Base-by-base conservation (phyloP, 441 rosid genomes). In the Hura crepitans region DNA sequence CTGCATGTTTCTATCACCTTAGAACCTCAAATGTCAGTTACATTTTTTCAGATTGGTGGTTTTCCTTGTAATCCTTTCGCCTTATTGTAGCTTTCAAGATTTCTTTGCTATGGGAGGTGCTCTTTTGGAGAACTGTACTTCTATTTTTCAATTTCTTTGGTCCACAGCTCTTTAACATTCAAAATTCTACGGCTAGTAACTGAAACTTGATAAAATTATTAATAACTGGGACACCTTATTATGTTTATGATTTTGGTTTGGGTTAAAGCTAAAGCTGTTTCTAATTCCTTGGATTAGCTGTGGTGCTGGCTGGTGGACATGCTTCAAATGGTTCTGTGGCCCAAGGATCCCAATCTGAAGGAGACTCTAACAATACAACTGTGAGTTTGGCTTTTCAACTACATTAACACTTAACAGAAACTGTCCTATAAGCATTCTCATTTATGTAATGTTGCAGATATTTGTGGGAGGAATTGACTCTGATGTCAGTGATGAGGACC, bases 391-490 rank as follows among this genome's bases (percentile, higher is more conserved):
- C 60, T 61, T 45, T 22, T 35, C 10, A 45, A 23, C 8, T 39
- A 13, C 72, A 77, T 49, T 35, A 65, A 53, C 53, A 47, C 4
- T 51, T 42, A 53, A 9, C 53, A 60, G 5, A 0, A 55, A 28
- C n/a, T 50, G 13, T 68, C 62, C 39, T 58, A 2, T 71, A 58
- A 65, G 55, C 75, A 65, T 69, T 66, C 64, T 55, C 18, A 72
- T 42, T 69, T 39, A 69, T 62, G 39, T 66, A 74, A 43, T 65
- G 25, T 70, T 78, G 73, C 81, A 94, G 99, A 89, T 92, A 69
- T 94, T 92, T 68, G 97, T 91, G 35, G 97, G 99, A 22, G 99
- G 97, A 20, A 88, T 94, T 66, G 96, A 92, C 78, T 79, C 96
- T 66, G 91, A 90, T 70, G 85, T 83, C 69, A 85, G 84, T 65